Evolutionary conservation across 768 basidiomycete genomes (phyloP).

Genomic region (Lactarius hengduanensis): DNA sequence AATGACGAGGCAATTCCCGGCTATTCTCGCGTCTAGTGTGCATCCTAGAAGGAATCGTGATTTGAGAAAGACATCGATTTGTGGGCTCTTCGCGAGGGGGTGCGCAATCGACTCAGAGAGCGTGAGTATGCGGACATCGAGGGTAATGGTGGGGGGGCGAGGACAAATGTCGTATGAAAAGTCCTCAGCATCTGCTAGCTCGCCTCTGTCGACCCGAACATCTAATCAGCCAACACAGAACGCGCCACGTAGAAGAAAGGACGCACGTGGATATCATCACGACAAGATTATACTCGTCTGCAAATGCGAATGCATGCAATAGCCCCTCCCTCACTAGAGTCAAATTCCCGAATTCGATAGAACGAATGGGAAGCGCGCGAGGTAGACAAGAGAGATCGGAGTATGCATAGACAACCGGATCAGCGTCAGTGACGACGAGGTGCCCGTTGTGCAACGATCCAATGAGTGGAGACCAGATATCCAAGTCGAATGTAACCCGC

Average conservation of each 20-base stretch:
- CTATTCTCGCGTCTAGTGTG: slow-evolving; percentile 20
- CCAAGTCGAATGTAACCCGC: slow-evolving; percentile 21
- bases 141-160: slow-evolving; percentile 14
- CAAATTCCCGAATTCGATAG: slow-evolving; percentile 19
- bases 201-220: not conserved
- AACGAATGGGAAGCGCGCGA: slow-evolving; percentile 5
- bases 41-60: slow-evolving; percentile 22
- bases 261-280: slow-evolving; percentile 21
- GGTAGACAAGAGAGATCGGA: slow-evolving; percentile 22
- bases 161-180: slow-evolving; percentile 8
- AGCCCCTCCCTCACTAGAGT: slow-evolving; percentile 20
- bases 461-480: slow-evolving; percentile 25
- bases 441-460: slow-evolving; percentile 24
- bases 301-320: slow-evolving; percentile 22
- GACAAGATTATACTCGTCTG: slow-evolving; percentile 22
- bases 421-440: slow-evolving; percentile 18
- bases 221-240: not conserved
- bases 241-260: not conserved
- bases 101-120: slow-evolving; percentile 21
- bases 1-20: slow-evolving; percentile 19
- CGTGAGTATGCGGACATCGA: slow-evolving; percentile 21
- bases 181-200: slow-evolving; percentile 4
- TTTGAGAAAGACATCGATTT: slow-evolving; percentile 20
- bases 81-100: slow-evolving; percentile 19
- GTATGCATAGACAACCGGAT: slow-evolving; percentile 23